A percentile compares a stretch with the other conserved stretches of the same genome.
phyloP scores from a whole-genome alignment of 768 basidiomycete species.

The Calocybe cyanea region DNA sequence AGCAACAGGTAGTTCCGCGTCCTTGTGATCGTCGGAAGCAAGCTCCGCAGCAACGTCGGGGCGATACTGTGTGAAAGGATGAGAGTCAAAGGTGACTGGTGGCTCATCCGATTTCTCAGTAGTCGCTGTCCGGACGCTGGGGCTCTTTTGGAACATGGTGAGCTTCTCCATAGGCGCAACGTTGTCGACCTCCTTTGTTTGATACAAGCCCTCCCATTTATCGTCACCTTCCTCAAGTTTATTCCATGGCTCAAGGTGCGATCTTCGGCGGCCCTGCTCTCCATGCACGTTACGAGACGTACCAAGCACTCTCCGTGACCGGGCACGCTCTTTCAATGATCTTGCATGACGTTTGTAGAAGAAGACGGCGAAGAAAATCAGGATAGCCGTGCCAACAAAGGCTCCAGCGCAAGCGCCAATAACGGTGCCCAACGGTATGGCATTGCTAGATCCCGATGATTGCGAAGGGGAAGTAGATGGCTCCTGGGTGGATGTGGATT shows the following conservation, averaged over 20 bases:
- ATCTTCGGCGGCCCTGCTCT: conserved; percentile 40
- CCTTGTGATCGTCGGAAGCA: conserved; percentile 28
- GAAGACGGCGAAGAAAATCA: conserved; percentile 51
- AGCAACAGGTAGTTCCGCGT: conserved; percentile 28
- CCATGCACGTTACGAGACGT: conserved; percentile 33
- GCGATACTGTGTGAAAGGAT: conserved; percentile 60
- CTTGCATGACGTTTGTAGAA: conserved; percentile 49
- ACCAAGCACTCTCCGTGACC: conserved; percentile 25
- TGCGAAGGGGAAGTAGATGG: conserved; percentile 15
- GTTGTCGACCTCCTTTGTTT: conserved; percentile 39
- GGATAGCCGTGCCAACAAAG: conserved; percentile 46
- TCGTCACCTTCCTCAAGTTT: conserved; percentile 52
- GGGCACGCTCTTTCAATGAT: conserved; percentile 31
- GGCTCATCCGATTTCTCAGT: conserved; percentile 44
- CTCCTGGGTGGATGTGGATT: conserved; percentile 9
- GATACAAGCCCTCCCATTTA: conserved; percentile 41
- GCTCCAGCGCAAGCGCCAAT: conserved; percentile 63
- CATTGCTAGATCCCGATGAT: conserved; percentile 21
- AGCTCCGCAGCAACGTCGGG: conserved; percentile 51
- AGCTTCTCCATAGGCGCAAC: conserved; percentile 56
- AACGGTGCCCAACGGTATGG: conserved; percentile 49
- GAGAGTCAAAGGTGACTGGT: conserved; percentile 33
- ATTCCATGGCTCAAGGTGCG: conserved; percentile 52
- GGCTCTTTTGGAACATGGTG: conserved; percentile 65
- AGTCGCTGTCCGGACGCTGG: conserved; percentile 51